phyloP scores from a whole-genome alignment of 208 protist species.

The Acanthamoeba quina region DNA sequence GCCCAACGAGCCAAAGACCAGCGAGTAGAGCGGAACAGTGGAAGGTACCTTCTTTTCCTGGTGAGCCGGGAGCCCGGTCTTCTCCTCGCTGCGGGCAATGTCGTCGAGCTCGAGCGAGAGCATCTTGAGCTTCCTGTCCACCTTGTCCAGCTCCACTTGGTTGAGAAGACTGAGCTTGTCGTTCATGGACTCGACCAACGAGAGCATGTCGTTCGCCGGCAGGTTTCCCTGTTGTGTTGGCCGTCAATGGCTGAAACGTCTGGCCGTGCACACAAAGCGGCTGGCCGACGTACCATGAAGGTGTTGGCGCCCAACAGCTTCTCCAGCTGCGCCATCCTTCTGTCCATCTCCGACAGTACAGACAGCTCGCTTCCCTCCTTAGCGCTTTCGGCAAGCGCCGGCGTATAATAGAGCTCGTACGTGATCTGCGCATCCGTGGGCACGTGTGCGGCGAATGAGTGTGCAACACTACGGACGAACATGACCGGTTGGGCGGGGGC shows the following conservation, averaged over 20 bases:
- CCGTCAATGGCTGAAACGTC: neutral
- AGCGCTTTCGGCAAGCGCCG: neutral
- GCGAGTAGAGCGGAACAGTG: neutral
- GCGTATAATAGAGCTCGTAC: constrained; percentile 68
- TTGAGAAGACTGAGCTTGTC: constrained; percentile 68
- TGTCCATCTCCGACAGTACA: constrained; percentile 24
- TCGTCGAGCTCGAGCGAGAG: constrained; percentile 69
- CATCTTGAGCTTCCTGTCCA: constrained; percentile 75
- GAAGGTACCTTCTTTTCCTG: constrained; percentile 69
- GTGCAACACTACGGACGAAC: neutral
- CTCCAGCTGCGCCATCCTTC: constrained; percentile 48
- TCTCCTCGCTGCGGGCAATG: constrained; percentile 59
- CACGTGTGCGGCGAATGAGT: neutral
- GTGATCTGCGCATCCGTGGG: neutral
- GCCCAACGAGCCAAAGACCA: neutral
- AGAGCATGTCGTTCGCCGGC: constrained; percentile 40
- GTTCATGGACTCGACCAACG: constrained; percentile 33
- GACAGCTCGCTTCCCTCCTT: constrained; percentile 20
- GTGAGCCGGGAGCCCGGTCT: constrained; percentile 18
- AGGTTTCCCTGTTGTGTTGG: constrained; percentile 9
- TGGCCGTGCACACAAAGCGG: neutral
- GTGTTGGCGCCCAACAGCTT: constrained; percentile 66
- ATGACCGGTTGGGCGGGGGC: neutral
- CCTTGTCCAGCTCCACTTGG: constrained; percentile 28
- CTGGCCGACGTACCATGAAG: constrained; percentile 30